Conservation (phyloP, 225 moss, liverwort and hornwort genomes). For the Pleurozium schreberi region DNA sequence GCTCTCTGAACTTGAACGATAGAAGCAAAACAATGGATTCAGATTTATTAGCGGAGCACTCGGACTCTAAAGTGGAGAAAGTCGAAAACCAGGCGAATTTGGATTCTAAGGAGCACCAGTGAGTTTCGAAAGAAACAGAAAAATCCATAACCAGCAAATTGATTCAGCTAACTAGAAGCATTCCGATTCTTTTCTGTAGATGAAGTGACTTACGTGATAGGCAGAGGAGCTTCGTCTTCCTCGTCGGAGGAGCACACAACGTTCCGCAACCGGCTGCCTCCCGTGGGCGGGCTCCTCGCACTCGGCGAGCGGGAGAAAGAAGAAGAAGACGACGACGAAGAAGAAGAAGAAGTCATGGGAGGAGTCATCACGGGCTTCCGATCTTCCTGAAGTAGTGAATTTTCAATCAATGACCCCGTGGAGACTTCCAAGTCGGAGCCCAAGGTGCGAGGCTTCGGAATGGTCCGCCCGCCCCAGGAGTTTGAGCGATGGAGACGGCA, state of each 20-base stretch:
- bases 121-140: background rate
- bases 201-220: background rate
- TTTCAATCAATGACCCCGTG: conserved; percentile 8
- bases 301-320: background rate
- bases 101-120: background rate
- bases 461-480: conserved; percentile 25
- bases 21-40: background rate
- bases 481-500: conserved; percentile 62
- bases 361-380: background rate
- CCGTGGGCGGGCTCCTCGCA: conserved; percentile 14
- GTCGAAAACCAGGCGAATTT: background rate
- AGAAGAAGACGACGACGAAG: background rate
- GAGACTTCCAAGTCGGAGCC: conserved; percentile 11
- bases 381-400: background rate
- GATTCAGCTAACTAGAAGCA: background rate
- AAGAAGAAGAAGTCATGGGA: background rate
- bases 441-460: background rate
- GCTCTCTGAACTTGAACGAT: background rate
- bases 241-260: conserved; percentile 26
- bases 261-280: conserved; percentile 24
- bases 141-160: background rate
- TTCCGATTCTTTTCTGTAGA: background rate
- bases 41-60: background rate
- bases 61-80: background rate
- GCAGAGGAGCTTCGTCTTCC: conserved; percentile 4